Evolutionary conservation across 2,329 filamentous ascomycete species (phyloP).

Genomic region (Chaetomiaceae sp.): DNA sequence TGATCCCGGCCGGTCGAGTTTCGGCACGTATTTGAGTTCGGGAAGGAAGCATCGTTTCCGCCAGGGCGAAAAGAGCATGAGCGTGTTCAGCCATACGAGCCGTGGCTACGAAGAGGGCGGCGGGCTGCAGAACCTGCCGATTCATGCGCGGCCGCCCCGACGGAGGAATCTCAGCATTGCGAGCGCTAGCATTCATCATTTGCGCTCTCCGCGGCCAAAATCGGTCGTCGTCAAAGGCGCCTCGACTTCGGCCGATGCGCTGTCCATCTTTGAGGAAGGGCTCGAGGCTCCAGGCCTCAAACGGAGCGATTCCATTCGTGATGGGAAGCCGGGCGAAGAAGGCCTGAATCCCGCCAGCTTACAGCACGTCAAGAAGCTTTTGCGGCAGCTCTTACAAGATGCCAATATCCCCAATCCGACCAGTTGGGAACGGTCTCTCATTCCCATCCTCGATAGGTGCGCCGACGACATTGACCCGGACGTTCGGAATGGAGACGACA

Average conservation of each 20-base stretch:
- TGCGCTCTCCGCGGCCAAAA: conserved; percentile 66
- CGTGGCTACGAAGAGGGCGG: conserved; percentile 63
- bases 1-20: conserved; percentile 68
- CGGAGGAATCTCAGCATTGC: conserved; percentile 79
- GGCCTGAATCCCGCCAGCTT: conserved; percentile 84
- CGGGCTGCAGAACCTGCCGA: conserved; percentile 50
- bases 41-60: conserved; percentile 70
- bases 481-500: conserved; percentile 83
- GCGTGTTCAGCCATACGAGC: conserved; percentile 61
- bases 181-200: conserved; percentile 61
- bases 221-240: conserved; percentile 51
- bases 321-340: conserved; percentile 64
- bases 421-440: conserved; percentile 83
- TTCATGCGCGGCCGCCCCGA: conserved; percentile 56
- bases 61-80: conserved; percentile 68
- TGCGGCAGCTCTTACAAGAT: conserved; percentile 78
- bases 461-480: conserved; percentile 94
- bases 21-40: conserved; percentile 65
- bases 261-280: conserved; percentile 39
- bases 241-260: conserved; percentile 45
- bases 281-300: conserved; percentile 47
- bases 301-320: conserved; percentile 78
- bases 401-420: conserved; percentile 62
- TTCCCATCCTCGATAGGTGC: conserved; percentile 84
- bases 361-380: conserved; percentile 77